A percentile compares a stretch with the other conserved stretches of the same genome.
These are phyloP conservation scores for Penicillium parvum DNA, from an alignment of 495 filamentous ascomycete genomes.

Conservation along the genomic window DNA sequence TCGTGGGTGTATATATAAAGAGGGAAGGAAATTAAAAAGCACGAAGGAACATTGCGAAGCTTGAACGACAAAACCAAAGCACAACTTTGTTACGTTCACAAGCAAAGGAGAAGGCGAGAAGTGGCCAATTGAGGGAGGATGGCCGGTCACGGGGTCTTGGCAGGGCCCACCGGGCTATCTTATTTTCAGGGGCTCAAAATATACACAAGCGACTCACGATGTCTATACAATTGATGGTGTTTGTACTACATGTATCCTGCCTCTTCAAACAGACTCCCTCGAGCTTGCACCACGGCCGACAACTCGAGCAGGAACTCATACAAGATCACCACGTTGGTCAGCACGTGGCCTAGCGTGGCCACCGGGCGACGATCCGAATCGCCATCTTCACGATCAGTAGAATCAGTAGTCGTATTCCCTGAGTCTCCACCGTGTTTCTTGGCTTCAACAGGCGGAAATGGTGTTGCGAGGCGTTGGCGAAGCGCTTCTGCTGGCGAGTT, in stretches of 20 bases:
- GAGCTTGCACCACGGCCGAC: constrained; percentile 77
- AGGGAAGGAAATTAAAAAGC: neutral
- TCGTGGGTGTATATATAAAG: constrained; percentile 13
- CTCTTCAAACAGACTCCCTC: constrained; percentile 83
- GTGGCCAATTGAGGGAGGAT: too few species aligned
- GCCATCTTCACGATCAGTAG: constrained; percentile 25
- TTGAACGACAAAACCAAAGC: too few species aligned
- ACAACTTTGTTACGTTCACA: too few species aligned
- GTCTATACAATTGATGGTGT: constrained; percentile 3
- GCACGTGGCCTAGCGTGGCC: constrained; percentile 74
- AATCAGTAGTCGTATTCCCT: too few species aligned
- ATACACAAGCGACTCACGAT: too few species aligned
- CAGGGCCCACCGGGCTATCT: too few species aligned
- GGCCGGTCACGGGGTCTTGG: too few species aligned
- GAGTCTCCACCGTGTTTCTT: too few species aligned
- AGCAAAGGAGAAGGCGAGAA: neutral
- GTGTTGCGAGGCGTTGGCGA: constrained; percentile 34
- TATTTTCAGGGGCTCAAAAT: too few species aligned
- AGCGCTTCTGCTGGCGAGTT: constrained; percentile 32
- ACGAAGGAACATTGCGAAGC: too few species aligned
- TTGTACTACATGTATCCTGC: constrained; percentile 49
- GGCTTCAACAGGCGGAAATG: constrained; percentile 21
- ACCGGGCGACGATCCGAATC: constrained; percentile 21
- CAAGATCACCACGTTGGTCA: constrained; percentile 61
- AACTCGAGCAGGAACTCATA: constrained; percentile 87